Evolutionary conservation across 768 basidiomycete species (phyloP).

Genomic region (Calocybe indica): DNA sequence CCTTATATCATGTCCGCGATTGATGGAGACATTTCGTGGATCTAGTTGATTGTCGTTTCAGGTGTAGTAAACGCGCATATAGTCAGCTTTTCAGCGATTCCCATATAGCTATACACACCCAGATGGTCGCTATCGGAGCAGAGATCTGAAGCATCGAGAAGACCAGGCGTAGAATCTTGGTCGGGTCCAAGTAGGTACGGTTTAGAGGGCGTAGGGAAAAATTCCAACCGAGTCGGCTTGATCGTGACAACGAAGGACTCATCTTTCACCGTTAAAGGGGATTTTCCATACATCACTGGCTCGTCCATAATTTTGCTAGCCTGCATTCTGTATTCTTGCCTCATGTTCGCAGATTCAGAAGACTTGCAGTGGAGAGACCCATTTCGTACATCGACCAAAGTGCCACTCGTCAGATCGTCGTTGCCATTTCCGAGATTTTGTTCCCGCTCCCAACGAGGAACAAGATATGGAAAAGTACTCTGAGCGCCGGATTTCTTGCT

Average conservation of each 20-base stretch:
- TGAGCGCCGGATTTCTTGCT: neutral
- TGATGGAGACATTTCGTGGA: conserved; percentile 31
- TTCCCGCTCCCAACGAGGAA: conserved; percentile 15
- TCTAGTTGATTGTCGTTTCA: conserved; percentile 17
- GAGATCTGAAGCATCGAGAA: too few relatives aligned
- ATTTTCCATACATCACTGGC: conserved; percentile 37
- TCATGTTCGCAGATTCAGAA: conserved; percentile 6
- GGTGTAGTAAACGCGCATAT: neutral
- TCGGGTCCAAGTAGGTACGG: conserved; percentile 4
- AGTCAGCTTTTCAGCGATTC: too few relatives aligned
- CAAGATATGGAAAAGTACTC: conserved; percentile 3
- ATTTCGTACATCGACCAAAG: conserved; percentile 10
- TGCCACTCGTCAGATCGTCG: conserved; percentile 1
- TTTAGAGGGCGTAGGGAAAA: conserved; percentile 15
- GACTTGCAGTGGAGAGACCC: neutral
- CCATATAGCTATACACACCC: too few relatives aligned
- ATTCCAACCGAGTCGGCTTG: conserved; percentile 19
- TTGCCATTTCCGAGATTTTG: neutral
- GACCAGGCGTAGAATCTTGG: neutral
- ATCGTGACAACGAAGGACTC: conserved; percentile 39
- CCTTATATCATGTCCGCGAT: conserved; percentile 30
- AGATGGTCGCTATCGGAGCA: too few relatives aligned
- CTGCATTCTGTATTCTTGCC: conserved; percentile 22
- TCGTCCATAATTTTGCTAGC: conserved; percentile 37
- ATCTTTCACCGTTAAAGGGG: conserved; percentile 33